Percentiles rank a stretch among this genome's conserved stretches.
These are phyloP conservation scores for Myxozyma monticola DNA, from an alignment of 805 yeast genomes.

Conservation along the genomic window DNA sequence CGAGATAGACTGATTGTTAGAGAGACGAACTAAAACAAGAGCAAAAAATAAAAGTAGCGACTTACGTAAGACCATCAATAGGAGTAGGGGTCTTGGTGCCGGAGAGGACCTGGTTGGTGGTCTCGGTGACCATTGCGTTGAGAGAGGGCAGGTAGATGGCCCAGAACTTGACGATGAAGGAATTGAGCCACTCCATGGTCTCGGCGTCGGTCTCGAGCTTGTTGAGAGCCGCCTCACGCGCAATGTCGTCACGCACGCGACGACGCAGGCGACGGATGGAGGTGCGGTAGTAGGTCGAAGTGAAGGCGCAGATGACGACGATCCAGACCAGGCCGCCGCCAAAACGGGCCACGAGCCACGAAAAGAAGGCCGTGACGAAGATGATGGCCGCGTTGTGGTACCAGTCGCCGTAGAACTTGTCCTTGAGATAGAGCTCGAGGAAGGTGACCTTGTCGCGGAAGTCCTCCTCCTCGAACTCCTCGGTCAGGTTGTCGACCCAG, in stretches of 20 bases:
- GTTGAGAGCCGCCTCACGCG: conserved; percentile 79
- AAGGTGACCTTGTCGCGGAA: conserved; percentile 55
- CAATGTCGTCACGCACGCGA: conserved; percentile 71
- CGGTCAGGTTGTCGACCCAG: conserved; percentile 18
- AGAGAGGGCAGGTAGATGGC: conserved; percentile 83
- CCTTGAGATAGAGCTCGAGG: conserved; percentile 74
- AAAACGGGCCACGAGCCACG: conserved; percentile 78
- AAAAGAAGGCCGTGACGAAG: conserved; percentile 63
- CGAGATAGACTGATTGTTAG: conserved; percentile 17
- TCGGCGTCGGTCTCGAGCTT: conserved; percentile 86
- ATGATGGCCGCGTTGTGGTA: conserved; percentile 81
- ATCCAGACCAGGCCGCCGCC: conserved; percentile 78
- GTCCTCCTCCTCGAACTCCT: conserved; percentile 20
- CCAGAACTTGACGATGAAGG: conserved; percentile 91
- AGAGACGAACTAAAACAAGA: background rate
- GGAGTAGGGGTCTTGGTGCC: conserved; percentile 76
- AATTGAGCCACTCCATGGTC: conserved; percentile 93
- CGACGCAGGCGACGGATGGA: conserved; percentile 79
- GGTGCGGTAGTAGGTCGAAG: conserved; percentile 74
- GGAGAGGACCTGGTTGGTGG: conserved; percentile 80
- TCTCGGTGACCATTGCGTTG: conserved; percentile 80
- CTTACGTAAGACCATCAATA: conserved; percentile 60
- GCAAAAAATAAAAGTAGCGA: background rate
- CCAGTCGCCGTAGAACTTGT: conserved; percentile 89
- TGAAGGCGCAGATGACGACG: conserved; percentile 64